Base-by-base conservation (phyloP, 2,329 filamentous ascomycete genomes). In the Curvularia hawaiiensis region DNA sequence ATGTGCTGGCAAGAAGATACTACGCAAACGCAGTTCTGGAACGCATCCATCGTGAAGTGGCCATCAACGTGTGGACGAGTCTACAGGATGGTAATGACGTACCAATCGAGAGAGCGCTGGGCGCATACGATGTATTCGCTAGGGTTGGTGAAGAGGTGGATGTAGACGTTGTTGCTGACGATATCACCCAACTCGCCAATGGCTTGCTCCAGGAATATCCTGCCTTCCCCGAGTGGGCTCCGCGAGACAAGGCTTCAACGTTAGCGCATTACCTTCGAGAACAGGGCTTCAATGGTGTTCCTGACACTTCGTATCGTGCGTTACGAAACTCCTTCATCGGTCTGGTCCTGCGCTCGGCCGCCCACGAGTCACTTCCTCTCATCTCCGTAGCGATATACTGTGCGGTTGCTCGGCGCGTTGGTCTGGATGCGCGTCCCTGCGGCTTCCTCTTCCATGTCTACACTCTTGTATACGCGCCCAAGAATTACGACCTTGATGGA, bases 371-470 rank as follows among this genome's bases (percentile, higher is more conserved):
- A 1, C 82, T 97, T 9, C 95, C 94, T 1, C 83, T 97, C 50
- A 89, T 97, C 60, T 95, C 92, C 1, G 89, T 89, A 54, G 89
- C 89, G 58, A 96, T 98, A 61, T 99, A 89, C 77, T 95, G 90
- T 70, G 88, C 87, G 56, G 75, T 98, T 16, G 93, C 92, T 0
- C 83, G 85, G 53, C 84, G 90, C 38, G 73, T 97, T 12, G 90
- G 89, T 1, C 76, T 99, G 46, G 84, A 89, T 65, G 91, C 93
- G 0, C 85, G 87, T 33, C 92, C 90, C 52, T 94, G 90, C 65
- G 88, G 89, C 43, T 90, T 94, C 68, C 92, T 94, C 3, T 90
- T 87, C 62, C 92, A 97, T 71, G 91, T 97, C 14, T 89, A 96
- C 71, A 90, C 87, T 18, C 87, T 96, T 51, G 86, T 98, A 12